Conservation (phyloP, 2,329 filamentous ascomycete species). For the Macrophomina pseudophaseolina region DNA sequence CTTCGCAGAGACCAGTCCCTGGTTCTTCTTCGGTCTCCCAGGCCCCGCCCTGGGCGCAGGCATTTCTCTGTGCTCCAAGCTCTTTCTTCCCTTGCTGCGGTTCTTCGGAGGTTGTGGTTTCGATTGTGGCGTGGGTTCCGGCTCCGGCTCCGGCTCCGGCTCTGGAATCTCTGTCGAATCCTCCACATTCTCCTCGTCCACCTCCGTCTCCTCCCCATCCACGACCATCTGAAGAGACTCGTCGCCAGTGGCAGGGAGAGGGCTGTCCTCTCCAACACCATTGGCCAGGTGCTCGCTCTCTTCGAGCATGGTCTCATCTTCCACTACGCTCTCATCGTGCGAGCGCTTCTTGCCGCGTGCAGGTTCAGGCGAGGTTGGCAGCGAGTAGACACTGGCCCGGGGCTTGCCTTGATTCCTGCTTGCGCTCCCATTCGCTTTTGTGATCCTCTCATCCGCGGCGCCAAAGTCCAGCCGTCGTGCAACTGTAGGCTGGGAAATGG, state of each 20-base stretch:
- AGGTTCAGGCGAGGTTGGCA: slow-evolving; percentile 38
- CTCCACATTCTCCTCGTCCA: slow-evolving; percentile 32
- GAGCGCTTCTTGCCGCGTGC: slow-evolving; percentile 34
- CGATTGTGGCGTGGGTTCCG: slow-evolving; percentile 23
- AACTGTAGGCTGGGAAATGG: slow-evolving; percentile 48
- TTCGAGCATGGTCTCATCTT: slow-evolving; percentile 39
- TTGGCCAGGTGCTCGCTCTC: slow-evolving; percentile 33
- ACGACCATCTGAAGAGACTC: slow-evolving; percentile 35
- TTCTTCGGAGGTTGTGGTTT: slow-evolving; percentile 27
- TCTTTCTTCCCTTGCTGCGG: slow-evolving; percentile 31
- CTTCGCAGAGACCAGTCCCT: slow-evolving; percentile 6
- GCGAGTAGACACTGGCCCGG: slow-evolving; percentile 39
- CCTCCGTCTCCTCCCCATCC: slow-evolving; percentile 36
- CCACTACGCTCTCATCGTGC: slow-evolving; percentile 40
- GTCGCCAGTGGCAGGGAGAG: slow-evolving; percentile 37
- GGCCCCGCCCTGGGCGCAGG: slow-evolving; percentile 7
- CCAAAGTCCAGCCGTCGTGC: slow-evolving; percentile 62
- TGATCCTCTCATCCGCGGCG: slow-evolving; percentile 34
- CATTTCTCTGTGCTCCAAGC: slow-evolving; percentile 36
- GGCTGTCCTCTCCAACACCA: slow-evolving; percentile 37
- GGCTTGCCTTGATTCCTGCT: slow-evolving; percentile 36
- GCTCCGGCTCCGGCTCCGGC: slow-evolving; percentile 32
- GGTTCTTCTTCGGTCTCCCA: slow-evolving; percentile 22
- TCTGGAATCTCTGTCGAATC: slow-evolving; percentile 31
- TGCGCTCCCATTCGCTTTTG: slow-evolving; percentile 37